These are phyloP conservation scores for Maudiozyma bulderi DNA, from an alignment of 805 yeast species.

Conservation along the genomic window DNA sequence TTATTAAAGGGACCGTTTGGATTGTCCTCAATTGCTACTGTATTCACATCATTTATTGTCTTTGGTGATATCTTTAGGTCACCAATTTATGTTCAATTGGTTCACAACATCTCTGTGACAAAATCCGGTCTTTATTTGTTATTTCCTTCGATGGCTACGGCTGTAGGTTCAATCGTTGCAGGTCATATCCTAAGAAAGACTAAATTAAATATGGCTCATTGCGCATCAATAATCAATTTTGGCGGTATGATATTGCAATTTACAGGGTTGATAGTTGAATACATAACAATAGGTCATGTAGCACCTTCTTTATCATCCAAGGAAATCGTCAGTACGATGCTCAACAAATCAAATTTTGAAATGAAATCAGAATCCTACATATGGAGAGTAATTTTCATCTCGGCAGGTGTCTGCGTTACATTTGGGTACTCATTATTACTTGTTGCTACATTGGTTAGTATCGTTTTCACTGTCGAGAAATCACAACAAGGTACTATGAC, in stretches of 20 bases:
- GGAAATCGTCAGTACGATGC: conserved; percentile 1
- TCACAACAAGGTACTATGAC: conserved; percentile 40
- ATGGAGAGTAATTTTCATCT: conserved; percentile 26
- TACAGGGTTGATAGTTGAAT: conserved; percentile 13
- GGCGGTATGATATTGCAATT: conserved; percentile 18
- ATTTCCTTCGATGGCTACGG: conserved; percentile 46
- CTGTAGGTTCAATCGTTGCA: conserved; percentile 46
- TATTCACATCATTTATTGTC: conserved; percentile 34
- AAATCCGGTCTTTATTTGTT: conserved; percentile 46
- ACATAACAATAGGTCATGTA: conserved; percentile 11
- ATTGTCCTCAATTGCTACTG: conserved; percentile 40
- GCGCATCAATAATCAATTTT: conserved; percentile 21
- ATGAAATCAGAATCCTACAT: conserved; percentile 10
- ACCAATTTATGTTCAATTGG: conserved; percentile 49
- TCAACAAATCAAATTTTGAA: conserved; percentile 1
- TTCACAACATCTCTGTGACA: conserved; percentile 41
- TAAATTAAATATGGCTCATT: conserved; percentile 20
- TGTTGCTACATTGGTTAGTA: conserved; percentile 50
- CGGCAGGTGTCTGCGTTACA: conserved; percentile 31
- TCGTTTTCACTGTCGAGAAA: conserved; percentile 36
- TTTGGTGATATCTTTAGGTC: conserved; percentile 46
- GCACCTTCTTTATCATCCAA: conserved; percentile 11
- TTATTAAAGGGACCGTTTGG: conserved; percentile 47
- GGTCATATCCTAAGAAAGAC: conserved; percentile 37
- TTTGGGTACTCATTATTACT: conserved; percentile 46